These are phyloP conservation scores for Phytophthora chlamydospora DNA, from an alignment of 352 stramenopile genomes.

Conservation along the genomic window DNA sequence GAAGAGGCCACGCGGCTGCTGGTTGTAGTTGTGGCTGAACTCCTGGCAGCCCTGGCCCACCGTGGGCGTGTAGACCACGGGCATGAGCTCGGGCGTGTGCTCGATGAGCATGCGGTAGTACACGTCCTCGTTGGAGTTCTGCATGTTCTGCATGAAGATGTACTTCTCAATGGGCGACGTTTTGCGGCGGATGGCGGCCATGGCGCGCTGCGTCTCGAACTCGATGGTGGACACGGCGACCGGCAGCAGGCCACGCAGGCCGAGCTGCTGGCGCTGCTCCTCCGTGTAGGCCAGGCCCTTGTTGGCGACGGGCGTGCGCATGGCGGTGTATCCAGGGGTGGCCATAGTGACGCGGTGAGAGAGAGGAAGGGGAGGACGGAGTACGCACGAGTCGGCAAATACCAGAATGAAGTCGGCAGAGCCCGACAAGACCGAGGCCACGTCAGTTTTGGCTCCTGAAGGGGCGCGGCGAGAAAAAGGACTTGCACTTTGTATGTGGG, in stretches of 20 bases:
- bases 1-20: conserved; percentile 93
- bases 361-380: conserved; percentile 1
- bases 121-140: conserved; percentile 90
- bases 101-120: conserved; percentile 93
- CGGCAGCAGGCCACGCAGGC: conserved; percentile 92
- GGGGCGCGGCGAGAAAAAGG: conserved; percentile 5
- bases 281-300: conserved; percentile 94
- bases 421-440: conserved; percentile 12
- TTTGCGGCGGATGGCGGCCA: conserved; percentile 87
- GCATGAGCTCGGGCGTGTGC: conserved; percentile 93
- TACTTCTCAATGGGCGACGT: conserved; percentile 93
- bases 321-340: conserved; percentile 58
- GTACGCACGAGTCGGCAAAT: conserved; percentile 34
- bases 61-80: conserved; percentile 98
- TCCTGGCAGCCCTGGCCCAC: conserved; percentile 93
- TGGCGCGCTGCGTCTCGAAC: conserved; percentile 89
- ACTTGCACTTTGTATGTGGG: conserved; percentile 11
- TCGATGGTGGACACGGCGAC: conserved; percentile 81
- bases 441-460: conserved; percentile 25
- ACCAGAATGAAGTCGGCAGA: conserved; percentile 28
- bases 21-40: conserved; percentile 92
- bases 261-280: conserved; percentile 87
- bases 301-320: conserved; percentile 91
- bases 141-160: conserved; percentile 91
- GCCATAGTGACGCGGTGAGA: conserved; percentile 18